These are phyloP conservation scores for Rhododendron kiyosumense DNA, from an alignment of 148 eudicot species.

Conservation along the genomic window DNA sequence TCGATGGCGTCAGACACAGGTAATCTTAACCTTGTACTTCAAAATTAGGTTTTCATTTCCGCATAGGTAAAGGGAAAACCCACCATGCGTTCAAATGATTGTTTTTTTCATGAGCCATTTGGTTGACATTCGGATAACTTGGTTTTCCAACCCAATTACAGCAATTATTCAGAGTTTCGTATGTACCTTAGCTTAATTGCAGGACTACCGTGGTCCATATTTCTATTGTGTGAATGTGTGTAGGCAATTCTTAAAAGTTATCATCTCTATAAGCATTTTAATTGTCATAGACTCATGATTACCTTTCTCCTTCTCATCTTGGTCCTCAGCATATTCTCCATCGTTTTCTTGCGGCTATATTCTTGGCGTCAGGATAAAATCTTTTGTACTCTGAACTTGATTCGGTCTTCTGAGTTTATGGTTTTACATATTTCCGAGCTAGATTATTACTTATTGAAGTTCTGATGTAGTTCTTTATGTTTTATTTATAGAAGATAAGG, in stretches of 20 bases:
- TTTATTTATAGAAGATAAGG: background rate
- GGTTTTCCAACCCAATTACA: background rate
- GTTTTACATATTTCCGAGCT: background rate
- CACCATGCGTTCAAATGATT: background rate
- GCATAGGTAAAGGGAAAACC: background rate
- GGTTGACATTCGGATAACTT: background rate
- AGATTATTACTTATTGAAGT: background rate
- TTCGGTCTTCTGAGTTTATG: background rate
- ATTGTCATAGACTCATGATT: background rate
- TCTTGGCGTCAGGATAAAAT: background rate
- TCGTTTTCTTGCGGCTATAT: background rate
- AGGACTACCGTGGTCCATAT: background rate
- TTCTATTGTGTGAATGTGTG: background rate
- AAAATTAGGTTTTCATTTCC: background rate
- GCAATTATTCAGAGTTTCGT: background rate
- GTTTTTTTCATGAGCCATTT: background rate
- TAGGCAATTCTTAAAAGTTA: background rate
- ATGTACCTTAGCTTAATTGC: background rate
- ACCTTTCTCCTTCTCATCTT: background rate
- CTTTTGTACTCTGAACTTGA: background rate
- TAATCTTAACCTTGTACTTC: slow-evolving; percentile 12
- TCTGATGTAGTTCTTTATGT: background rate
- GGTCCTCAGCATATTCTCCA: background rate
- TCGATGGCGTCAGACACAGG: slow-evolving; percentile 88
- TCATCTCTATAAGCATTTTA: background rate